Base-by-base conservation (phyloP, 345 rosid genomes). In the Eucalyptus shirleyi region DNA sequence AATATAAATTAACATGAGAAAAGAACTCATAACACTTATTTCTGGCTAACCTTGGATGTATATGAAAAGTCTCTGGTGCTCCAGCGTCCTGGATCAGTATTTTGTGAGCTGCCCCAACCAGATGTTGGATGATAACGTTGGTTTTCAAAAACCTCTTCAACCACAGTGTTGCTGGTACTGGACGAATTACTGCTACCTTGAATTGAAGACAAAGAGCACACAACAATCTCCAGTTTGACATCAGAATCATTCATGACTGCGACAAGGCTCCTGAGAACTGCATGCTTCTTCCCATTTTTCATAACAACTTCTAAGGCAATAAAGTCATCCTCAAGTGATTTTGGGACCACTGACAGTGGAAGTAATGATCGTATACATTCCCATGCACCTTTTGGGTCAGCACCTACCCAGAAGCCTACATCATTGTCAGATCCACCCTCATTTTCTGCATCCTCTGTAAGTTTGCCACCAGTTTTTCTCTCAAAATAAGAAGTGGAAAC, bases 221-320 rank as follows among this genome's bases (percentile, higher is more conserved):
- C 62, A 42, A 93, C 95, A 92, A 98, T 90, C 90, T 96, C 98
- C 93, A 98, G 87, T 92, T 92, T 95, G 92, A 96, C 90, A 92
- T 97, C 97, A 81, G 97, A 94, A 92, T 97, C 99, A 94, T 98
- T 98, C 88, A 94, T 91, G 88, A 95, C 96, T 10, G 97, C 93
- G 32, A 96, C 98, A 91, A 98, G 96, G 89, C 98, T 92, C 94
- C 99, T 96, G 91, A 98, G 96, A 93, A 95, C 92, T 87, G 93
- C 98, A 89, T 97, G 98, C 92, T 97, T 98, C 97, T 95, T 96
- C 89, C 99, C 98, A 94, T 96, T 94, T 94, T 95, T 96, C 96
- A 97, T 92, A 86, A 93, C 90, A 91, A 96, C 96, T 92, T 97
- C 99, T 94, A 98, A 94, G 81, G 98, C 99, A 91, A 96, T 86